phyloP scores from a whole-genome alignment of 495 filamentous ascomycete genomes.

The Penicillium bovifimosum region DNA sequence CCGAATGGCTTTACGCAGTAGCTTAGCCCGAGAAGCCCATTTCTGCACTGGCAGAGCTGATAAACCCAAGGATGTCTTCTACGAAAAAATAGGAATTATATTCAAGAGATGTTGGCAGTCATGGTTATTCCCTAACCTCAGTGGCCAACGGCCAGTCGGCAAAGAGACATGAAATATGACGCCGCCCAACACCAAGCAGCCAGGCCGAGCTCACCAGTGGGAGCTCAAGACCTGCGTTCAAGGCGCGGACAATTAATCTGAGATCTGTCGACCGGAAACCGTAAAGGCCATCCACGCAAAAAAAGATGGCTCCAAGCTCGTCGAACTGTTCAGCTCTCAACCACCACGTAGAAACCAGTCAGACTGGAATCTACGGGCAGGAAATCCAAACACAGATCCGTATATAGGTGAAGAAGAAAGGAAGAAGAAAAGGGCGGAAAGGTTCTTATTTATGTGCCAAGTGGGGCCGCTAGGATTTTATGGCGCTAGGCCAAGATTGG shows the following conservation, averaged over 20 bases:
- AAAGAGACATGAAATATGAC: conserved; percentile 85
- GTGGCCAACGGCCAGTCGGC: conserved; percentile 70
- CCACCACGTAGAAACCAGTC: conserved; percentile 51
- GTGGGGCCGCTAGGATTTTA: conserved; percentile 16
- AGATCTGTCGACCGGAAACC: conserved; percentile 91
- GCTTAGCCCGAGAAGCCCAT: not conserved
- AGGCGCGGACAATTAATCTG: conserved; percentile 57
- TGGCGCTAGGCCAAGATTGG: conserved; percentile 16
- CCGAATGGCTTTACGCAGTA: not conserved
- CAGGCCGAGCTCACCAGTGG: conserved; percentile 66
- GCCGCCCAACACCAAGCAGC: conserved; percentile 53
- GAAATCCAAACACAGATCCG: conserved; percentile 82
- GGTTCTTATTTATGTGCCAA: conserved; percentile 29
- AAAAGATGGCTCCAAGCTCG: conserved; percentile 72
- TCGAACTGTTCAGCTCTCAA: conserved; percentile 82
- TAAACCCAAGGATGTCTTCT: not conserved
- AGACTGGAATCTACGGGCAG: conserved; percentile 47
- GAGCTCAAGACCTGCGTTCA: conserved; percentile 59
- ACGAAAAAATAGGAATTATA: not conserved
- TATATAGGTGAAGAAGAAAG: conserved; percentile 46
- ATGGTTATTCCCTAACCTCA: conserved; percentile 87
- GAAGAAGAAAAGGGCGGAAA: conserved; percentile 25
- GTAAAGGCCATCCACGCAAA: conserved; percentile 59
- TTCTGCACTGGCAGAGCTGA: not conserved
- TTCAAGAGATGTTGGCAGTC: conserved; percentile 58